Conservation (phyloP, 148 eudicot species). For the Linanthus parryae region DNA sequence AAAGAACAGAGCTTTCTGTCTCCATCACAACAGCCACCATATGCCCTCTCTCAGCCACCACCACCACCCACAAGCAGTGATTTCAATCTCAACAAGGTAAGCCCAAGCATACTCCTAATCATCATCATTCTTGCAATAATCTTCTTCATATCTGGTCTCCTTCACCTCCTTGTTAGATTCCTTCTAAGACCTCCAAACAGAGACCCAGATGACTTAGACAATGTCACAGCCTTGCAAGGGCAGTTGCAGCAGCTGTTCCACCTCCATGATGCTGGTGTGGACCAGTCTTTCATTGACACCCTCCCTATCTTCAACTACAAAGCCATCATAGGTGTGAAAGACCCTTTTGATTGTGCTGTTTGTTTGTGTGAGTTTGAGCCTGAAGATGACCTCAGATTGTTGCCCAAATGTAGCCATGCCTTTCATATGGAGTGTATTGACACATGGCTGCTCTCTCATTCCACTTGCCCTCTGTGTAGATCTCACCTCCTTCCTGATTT, state of each 20-base stretch:
- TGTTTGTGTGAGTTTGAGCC: constrained; percentile 78
- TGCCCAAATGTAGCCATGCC: constrained; percentile 95
- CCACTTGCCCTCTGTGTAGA: constrained; percentile 90
- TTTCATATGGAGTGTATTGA: constrained; percentile 92
- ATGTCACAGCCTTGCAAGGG: constrained; percentile 72
- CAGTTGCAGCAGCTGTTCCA: constrained; percentile 79
- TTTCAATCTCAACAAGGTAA: constrained; percentile 41
- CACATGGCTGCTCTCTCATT: constrained; percentile 87
- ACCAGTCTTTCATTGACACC: constrained; percentile 76
- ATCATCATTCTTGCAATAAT: constrained; percentile 66
- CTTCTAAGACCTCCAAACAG: constrained; percentile 42
- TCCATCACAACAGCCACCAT: constrained; percentile 15
- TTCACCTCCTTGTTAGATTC: constrained; percentile 61
- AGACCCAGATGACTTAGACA: constrained; percentile 53
- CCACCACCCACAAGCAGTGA: constrained; percentile 18
- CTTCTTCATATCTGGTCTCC: constrained; percentile 75
- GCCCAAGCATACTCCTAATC: constrained; percentile 65
- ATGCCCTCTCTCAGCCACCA: constrained; percentile 14
- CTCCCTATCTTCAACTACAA: constrained; percentile 73
- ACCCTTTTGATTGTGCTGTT: constrained; percentile 93
- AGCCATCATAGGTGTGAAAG: constrained; percentile 55
- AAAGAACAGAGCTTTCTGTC: too few relatives aligned
- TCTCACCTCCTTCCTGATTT: constrained; percentile 43
- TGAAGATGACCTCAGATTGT: constrained; percentile 62
- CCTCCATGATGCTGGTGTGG: constrained; percentile 84